These are phyloP conservation scores for Eimeria mitis DNA, from an alignment of 169 alveolate species.

Conservation along the genomic window DNA sequence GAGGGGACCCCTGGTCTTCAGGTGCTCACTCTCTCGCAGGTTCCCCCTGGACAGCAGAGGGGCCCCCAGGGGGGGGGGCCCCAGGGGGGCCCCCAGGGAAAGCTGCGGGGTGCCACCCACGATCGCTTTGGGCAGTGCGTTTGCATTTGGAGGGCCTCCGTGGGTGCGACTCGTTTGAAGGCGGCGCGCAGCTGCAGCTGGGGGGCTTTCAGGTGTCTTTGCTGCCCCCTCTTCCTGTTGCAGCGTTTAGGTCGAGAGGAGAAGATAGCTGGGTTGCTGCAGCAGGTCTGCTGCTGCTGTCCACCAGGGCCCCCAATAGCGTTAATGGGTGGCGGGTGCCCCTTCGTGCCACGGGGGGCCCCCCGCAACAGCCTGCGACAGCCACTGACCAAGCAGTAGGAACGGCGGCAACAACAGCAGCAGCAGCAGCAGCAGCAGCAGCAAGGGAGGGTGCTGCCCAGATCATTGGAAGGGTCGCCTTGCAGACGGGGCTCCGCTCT, in stretches of 20 bases:
- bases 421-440: slow-evolving; percentile 3
- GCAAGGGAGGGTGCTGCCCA: background rate
- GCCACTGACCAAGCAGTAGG: background rate
- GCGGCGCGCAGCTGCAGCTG: slow-evolving; percentile 57
- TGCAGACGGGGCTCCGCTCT: slow-evolving; percentile 29
- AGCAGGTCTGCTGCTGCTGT: slow-evolving; percentile 53
- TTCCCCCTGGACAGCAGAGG: background rate
- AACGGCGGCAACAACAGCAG: slow-evolving; percentile 13
- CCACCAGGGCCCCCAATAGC: slow-evolving; percentile 13
- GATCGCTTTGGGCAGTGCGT: slow-evolving; percentile 30
- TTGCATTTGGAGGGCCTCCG: slow-evolving; percentile 18
- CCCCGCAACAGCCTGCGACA: background rate
- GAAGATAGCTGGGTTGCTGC: slow-evolving; percentile 12
- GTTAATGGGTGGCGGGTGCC: slow-evolving; percentile 24
- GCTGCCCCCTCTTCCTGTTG: slow-evolving; percentile 61
- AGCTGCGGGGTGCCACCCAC: background rate
- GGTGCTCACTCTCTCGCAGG: background rate
- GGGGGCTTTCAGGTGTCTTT: slow-evolving; percentile 34
- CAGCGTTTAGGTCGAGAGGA: background rate
- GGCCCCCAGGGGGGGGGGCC: background rate
- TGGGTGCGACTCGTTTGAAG: background rate
- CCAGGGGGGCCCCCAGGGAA: background rate
- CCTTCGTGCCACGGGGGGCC: background rate
- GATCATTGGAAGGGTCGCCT: slow-evolving; percentile 36
- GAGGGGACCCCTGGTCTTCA: background rate